These are phyloP conservation scores for Porcisia hertigi DNA, from an alignment of 208 protist genomes.

Conservation along the genomic window DNA sequence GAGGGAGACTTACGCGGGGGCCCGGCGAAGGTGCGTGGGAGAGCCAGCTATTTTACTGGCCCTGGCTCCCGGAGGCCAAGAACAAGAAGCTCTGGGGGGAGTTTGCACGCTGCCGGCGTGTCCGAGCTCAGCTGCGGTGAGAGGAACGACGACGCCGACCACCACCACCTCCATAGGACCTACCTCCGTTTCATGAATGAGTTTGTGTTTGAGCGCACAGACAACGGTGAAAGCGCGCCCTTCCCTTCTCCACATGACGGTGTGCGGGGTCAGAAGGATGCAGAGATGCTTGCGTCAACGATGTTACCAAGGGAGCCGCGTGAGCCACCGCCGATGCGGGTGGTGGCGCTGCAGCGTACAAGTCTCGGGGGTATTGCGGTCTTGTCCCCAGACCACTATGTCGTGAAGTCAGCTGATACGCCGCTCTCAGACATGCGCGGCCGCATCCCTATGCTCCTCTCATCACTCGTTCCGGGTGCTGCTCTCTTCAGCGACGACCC, in stretches of 20 bases:
- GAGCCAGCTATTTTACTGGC: neutral
- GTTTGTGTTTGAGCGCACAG: conserved; percentile 18
- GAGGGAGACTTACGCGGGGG: neutral
- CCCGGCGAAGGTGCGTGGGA: too few species aligned
- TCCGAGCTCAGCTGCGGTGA: conserved; percentile 12
- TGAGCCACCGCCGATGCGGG: conserved; percentile 8
- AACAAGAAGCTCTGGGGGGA: neutral
- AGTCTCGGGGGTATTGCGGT: conserved; percentile 30
- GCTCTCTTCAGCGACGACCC: conserved; percentile 10
- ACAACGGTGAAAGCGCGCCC: conserved; percentile 10
- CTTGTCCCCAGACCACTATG: conserved; percentile 18
- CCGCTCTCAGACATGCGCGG: conserved; percentile 8
- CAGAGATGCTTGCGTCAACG: conserved; percentile 20
- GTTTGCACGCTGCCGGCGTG: neutral
- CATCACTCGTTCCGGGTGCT: neutral
- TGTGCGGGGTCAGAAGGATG: conserved; percentile 31
- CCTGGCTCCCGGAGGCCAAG: neutral
- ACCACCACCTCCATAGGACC: conserved; percentile 11
- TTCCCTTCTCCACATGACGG: conserved; percentile 50
- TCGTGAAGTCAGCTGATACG: conserved; percentile 18
- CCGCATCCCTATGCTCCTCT: conserved; percentile 25
- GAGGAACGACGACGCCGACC: neutral
- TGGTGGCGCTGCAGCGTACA: conserved; percentile 24
- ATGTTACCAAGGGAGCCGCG: conserved; percentile 18
- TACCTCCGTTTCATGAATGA: conserved; percentile 31